phyloP scores from a whole-genome alignment of 78 protist species.

The Dictyostelium purpureum region DNA sequence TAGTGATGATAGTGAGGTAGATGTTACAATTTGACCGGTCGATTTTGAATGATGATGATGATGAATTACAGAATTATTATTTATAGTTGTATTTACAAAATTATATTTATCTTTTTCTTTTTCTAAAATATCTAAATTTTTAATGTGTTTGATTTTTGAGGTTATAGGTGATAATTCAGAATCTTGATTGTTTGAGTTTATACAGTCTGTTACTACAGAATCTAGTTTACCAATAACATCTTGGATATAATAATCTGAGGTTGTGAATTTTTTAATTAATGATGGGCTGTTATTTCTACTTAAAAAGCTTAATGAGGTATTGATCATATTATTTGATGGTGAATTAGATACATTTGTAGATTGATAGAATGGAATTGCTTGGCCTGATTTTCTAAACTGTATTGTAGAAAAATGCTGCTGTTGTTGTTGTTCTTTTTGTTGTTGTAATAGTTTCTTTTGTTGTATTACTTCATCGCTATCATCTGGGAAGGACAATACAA shows the following conservation, averaged over 20 bases:
- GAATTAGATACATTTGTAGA: neutral
- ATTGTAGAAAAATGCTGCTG: too few relatives aligned
- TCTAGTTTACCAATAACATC: neutral
- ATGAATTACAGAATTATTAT: neutral
- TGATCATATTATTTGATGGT: too few relatives aligned
- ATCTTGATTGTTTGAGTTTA: neutral
- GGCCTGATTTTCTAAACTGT: too few relatives aligned
- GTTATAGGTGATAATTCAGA: neutral
- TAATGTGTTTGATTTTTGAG: conserved; percentile 4
- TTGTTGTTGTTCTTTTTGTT: neutral
- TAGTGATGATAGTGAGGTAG: neutral
- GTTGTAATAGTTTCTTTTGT: neutral
- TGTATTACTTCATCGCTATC: neutral
- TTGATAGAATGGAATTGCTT: too few relatives aligned
- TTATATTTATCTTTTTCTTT: conserved; percentile 3
- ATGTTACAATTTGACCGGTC: neutral
- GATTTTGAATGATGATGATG: too few relatives aligned
- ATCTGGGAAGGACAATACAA: conserved; percentile 9
- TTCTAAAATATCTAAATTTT: neutral
- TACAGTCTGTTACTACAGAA: neutral
- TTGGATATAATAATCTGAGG: neutral
- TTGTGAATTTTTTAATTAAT: neutral
- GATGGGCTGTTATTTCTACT: conserved; percentile 3
- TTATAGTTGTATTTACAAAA: neutral
- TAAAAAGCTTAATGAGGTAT: neutral